A percentile compares a stretch with the other conserved stretches of the same genome.
Conservation (phyloP, 805 yeast genomes). For the Komagataella pastoris region DNA sequence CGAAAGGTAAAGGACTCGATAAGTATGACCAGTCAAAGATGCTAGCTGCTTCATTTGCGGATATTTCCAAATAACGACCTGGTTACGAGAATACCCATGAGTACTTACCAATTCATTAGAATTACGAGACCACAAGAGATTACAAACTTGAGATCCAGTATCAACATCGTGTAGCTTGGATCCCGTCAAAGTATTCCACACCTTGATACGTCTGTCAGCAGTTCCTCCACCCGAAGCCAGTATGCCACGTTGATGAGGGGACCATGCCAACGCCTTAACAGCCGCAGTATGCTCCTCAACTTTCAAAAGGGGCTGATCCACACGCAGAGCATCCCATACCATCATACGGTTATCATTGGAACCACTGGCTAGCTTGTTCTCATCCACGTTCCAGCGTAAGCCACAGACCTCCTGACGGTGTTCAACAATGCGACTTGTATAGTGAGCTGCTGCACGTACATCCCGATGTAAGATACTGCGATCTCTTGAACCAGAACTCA, state of each 20-base stretch:
- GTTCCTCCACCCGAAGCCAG: constrained; percentile 97
- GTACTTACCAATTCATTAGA: constrained; percentile 89
- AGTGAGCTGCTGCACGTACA: constrained; percentile 79
- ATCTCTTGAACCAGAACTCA: constrained; percentile 83
- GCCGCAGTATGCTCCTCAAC: constrained; percentile 87
- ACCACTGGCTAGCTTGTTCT: constrained; percentile 87
- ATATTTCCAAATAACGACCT: constrained; percentile 87
- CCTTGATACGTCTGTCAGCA: constrained; percentile 77
- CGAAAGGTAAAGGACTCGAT: constrained; percentile 78
- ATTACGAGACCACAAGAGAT: constrained; percentile 83
- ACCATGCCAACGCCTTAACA: constrained; percentile 94
- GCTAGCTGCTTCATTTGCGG: constrained; percentile 90
- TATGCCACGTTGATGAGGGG: constrained; percentile 91
- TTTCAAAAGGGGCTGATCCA: constrained; percentile 50
- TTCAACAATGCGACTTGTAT: constrained; percentile 49
- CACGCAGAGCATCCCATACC: constrained; percentile 76
- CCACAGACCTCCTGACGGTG: constrained; percentile 97
- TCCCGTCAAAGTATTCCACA: constrained; percentile 87
- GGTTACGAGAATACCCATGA: constrained; percentile 88
- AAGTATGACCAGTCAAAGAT: constrained; percentile 87
- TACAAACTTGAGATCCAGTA: constrained; percentile 95
- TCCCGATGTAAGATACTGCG: constrained; percentile 78
- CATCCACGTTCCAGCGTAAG: constrained; percentile 83
- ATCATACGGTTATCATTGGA: constrained; percentile 83
- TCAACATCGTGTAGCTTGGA: constrained; percentile 65